Conservation (phyloP, 768 basidiomycete genomes). For the Suillus decipiens region DNA sequence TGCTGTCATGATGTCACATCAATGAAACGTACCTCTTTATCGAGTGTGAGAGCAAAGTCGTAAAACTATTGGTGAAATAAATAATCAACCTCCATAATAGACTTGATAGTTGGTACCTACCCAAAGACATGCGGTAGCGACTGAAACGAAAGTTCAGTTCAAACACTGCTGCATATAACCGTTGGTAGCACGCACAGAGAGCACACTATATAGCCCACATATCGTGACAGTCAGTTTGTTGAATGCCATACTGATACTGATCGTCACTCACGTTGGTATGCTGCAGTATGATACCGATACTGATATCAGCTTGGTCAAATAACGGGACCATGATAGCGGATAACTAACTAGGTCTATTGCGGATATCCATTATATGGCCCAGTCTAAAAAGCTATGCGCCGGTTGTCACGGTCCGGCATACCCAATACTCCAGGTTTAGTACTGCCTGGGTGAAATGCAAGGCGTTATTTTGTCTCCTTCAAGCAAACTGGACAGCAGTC, state of each 20-base stretch:
- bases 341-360: not conserved
- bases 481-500: too few relatives aligned
- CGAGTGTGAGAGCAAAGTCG: conserved; percentile 1
- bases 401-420: not conserved
- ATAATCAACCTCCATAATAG: not conserved
- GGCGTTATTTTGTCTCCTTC: too few relatives aligned
- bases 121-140: not conserved
- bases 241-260: not conserved
- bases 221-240: not conserved
- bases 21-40: not conserved
- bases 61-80: not conserved
- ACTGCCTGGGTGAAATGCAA: not conserved
- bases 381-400: too few relatives aligned
- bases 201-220: not conserved
- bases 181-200: not conserved
- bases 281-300: not conserved
- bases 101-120: not conserved
- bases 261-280: not conserved
- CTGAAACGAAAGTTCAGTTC: not conserved
- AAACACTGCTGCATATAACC: not conserved
- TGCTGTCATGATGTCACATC: not conserved
- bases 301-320: conserved; percentile 3
- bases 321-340: not conserved
- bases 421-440: not conserved
- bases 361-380: too few relatives aligned